phyloP scores from a whole-genome alignment of 805 yeast species.

The Phaffomyces antillensis region DNA sequence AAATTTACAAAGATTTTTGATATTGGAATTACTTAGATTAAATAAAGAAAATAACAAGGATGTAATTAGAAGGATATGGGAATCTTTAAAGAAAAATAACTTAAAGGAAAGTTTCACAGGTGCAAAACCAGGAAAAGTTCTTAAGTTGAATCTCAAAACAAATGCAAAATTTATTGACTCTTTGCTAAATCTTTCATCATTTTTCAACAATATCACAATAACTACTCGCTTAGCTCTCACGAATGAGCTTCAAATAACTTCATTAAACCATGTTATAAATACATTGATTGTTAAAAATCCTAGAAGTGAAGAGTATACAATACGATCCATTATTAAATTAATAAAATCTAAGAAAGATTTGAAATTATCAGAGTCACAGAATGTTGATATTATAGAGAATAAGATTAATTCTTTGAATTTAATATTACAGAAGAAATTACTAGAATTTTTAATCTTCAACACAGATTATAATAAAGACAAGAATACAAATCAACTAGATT shows the following conservation, averaged over 20 bases:
- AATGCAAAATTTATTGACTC: not conserved
- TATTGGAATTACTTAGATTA: slow-evolving; percentile 3
- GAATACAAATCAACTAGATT: not conserved
- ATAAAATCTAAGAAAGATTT: slow-evolving; percentile 3
- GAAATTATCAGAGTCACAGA: slow-evolving; percentile 11
- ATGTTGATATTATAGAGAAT: slow-evolving; percentile 10
- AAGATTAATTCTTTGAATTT: slow-evolving; percentile 6
- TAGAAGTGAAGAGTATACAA: slow-evolving; percentile 12
- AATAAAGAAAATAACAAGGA: not conserved
- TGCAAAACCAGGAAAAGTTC: not conserved
- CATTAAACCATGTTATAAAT: slow-evolving; percentile 3
- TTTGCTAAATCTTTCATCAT: not conserved
- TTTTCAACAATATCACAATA: not conserved
- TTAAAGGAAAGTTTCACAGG: not conserved
- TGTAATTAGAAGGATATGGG: not conserved
- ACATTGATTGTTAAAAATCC: slow-evolving; percentile 16
- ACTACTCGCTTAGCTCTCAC: not conserved
- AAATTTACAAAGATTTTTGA: slow-evolving; percentile 1
- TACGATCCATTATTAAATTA: slow-evolving; percentile 14
- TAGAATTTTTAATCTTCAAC: slow-evolving; percentile 6
- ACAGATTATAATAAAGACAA: slow-evolving; percentile 2
- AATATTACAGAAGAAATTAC: slow-evolving; percentile 6
- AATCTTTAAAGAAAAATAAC: not conserved
- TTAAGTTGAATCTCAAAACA: not conserved
- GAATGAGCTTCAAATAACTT: not conserved